Percentiles rank a stretch among this genome's conserved stretches.
Conservation (phyloP, 495 filamentous ascomycete species). For the Xylaria cubensis region DNA sequence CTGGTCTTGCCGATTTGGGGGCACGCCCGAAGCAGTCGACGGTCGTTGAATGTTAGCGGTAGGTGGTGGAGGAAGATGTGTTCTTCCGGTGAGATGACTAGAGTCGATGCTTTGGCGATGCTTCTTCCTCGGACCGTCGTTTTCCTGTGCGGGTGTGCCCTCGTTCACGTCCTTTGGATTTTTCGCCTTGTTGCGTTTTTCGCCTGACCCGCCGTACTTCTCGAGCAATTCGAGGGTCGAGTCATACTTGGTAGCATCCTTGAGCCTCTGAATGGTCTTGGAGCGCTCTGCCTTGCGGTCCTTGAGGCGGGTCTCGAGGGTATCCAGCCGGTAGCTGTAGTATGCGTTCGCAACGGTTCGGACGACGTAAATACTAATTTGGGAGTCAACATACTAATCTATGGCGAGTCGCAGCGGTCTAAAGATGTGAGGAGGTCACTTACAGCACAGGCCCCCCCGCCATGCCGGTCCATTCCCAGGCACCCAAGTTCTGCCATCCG, state of each 20-base stretch:
- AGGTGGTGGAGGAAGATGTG: conserved; percentile 73
- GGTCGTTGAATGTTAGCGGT: conserved; percentile 80
- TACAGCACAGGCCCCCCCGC: conserved; percentile 81
- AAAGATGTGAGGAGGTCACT: conserved; percentile 31
- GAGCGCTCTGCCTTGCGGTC: conserved; percentile 76
- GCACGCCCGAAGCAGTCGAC: conserved; percentile 36
- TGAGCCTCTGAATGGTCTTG: conserved; percentile 90
- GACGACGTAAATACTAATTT: conserved; percentile 69
- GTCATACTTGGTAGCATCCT: conserved; percentile 92
- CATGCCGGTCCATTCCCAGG: conserved; percentile 76
- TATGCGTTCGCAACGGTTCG: conserved; percentile 66
- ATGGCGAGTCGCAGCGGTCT: not conserved
- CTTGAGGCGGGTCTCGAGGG: conserved; percentile 70
- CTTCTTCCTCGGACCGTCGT: conserved; percentile 31
- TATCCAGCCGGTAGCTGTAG: conserved; percentile 82
- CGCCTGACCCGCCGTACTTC: conserved; percentile 81
- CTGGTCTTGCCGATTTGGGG: conserved; percentile 30
- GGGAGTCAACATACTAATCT: conserved; percentile 32
- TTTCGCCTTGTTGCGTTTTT: conserved; percentile 50
- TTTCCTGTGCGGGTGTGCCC: conserved; percentile 20
- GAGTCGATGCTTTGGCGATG: conserved; percentile 32
- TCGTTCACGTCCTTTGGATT: conserved; percentile 41
- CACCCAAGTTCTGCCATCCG: conserved; percentile 80
- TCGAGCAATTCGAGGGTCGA: conserved; percentile 91
- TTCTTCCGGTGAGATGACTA: conserved; percentile 49